Base-by-base conservation (phyloP, 2,329 filamentous ascomycete species). In the Alternaria gansuensis region DNA sequence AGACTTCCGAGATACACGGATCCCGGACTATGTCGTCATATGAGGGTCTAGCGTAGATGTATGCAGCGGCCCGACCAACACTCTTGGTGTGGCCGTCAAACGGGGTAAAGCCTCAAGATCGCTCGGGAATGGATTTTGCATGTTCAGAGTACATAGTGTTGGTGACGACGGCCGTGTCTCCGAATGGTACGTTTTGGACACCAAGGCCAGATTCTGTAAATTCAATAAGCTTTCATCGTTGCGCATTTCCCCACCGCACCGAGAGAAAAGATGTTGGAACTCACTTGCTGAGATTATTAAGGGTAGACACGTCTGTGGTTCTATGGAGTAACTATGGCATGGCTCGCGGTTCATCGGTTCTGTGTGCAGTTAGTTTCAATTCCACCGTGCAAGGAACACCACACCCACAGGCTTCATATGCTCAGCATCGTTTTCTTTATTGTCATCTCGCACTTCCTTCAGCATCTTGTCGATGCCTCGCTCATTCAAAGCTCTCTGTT, bases 391-490 rank as follows among this genome's bases (percentile, higher is more conserved):
- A 11, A 13, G 5, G 9, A n/a, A 39, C 9, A 21, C 23, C 9
- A n/a, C 36, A 11, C 71, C 59, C 7, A 77, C 75, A 5, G 74
- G 71, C 59, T 69, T 71, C 81, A 91, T 82, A 70, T 90, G 86
- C 65, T 90, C 82, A 10, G 87, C 82, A 75, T 98, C 94, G 63
- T 92, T 95, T 67, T 98, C 95, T 71, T 88, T 91, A 70, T 92
- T 93, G 73, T 93, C 91, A 67, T 95, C 92, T 60, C 93, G 85
- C 17, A 94, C 94, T 70, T 98, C 95, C 7, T 93, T 91, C 10
- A 99, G 82, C 83, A 98, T 91, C 70, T 90, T 91, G 78, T 98
- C 93, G 74, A 99, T 96, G 57, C 95, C 95, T 70, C 90, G 87
- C 56, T 92, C 88, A 78, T 95, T 96, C 49, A 99, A 83, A 3